Evolutionary conservation across 2,329 filamentous ascomycete genomes (phyloP), one percentile per base, ranked within the genome.

Genomic region (Pseudogymnoascus destructans): DNA sequence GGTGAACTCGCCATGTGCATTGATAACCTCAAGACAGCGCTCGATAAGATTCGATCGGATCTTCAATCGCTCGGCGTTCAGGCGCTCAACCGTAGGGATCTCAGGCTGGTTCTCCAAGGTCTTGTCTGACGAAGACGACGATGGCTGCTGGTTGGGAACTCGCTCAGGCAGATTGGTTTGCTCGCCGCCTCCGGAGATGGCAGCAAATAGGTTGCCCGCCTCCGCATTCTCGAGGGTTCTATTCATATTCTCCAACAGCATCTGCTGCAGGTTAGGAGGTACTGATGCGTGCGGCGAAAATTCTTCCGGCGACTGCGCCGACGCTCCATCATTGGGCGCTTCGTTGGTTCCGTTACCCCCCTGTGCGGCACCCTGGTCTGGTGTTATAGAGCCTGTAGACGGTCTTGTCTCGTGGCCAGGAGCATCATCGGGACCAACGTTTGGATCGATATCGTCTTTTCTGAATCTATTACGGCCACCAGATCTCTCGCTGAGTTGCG

Each of bases 11-110:
- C 91, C 85, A 65, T 97, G 91, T 35, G 86, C 85, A 69, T 92
- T 87, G 57, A 98, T 84, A 32, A 97, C 84, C 66, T 96, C 91
- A 19, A 98, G 76, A 63, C 88, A 95, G 59, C 89, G 86, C 65
- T 96, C 91, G 60, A 97, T 91, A 58, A 97, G 73, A 59, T 88
- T 85, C 17, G 81, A 77, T 36, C 89, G 82, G 38, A 97, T 75
- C n/a, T 77, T 79, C 3, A 79, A 77, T 49, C 93, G 84, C 69
- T 88, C 80, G 32, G 80, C 79, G 62, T 95, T 88, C 5, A 98
- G 76, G 63, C 90, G 86, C 59, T 96, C 88, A 59, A 90, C 77
- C 0, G 87, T 86, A 30, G 83, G 70, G 57, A 71, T 69, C 27
- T 59, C 40, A 21, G 32, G 27, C 32, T 42, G 42, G 32, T 17